phyloP scores from a whole-genome alignment of 2,329 filamentous ascomycete species.

The Pseudofabraea citricarpa region DNA sequence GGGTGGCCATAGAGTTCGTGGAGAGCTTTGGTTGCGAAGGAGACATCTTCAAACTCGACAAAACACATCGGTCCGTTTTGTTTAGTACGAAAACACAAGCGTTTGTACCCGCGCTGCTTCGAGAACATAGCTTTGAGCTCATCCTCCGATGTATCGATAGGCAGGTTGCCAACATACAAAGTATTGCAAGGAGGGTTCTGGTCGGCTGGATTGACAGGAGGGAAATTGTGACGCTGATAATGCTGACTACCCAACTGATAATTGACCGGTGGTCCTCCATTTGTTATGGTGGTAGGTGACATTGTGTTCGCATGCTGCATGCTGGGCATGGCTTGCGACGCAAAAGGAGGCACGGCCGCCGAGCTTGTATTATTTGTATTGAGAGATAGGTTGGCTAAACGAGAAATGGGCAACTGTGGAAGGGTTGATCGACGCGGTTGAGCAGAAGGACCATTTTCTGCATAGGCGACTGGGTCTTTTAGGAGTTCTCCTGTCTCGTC shows the following conservation, averaged over 20 bases:
- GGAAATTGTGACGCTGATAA: slow-evolving; percentile 64
- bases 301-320: slow-evolving; percentile 37
- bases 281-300: slow-evolving; percentile 51
- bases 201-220: slow-evolving; percentile 88
- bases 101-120: slow-evolving; percentile 90
- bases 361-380: slow-evolving; percentile 52
- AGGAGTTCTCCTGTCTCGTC: slow-evolving; percentile 70
- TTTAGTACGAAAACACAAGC: slow-evolving; percentile 91
- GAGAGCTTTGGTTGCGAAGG: slow-evolving; percentile 85
- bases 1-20: slow-evolving; percentile 83
- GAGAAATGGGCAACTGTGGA: slow-evolving; percentile 64
- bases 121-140: slow-evolving; percentile 92
- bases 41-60: slow-evolving; percentile 93
- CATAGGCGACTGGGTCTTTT: slow-evolving; percentile 67
- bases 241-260: slow-evolving; percentile 53
- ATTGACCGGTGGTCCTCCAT: slow-evolving; percentile 35
- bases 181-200: slow-evolving; percentile 98
- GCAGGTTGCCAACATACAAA: slow-evolving; percentile 94
- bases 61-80: slow-evolving; percentile 98
- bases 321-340: slow-evolving; percentile 19
- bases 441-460: slow-evolving; percentile 58
- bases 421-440: slow-evolving; percentile 64
- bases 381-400: slow-evolving; percentile 66
- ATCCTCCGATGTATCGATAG: slow-evolving; percentile 87
- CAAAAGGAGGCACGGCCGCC: slow-evolving; percentile 18